Base-by-base conservation (phyloP, 176 grass and related monocot genomes). In the Carex myosuroides region DNA sequence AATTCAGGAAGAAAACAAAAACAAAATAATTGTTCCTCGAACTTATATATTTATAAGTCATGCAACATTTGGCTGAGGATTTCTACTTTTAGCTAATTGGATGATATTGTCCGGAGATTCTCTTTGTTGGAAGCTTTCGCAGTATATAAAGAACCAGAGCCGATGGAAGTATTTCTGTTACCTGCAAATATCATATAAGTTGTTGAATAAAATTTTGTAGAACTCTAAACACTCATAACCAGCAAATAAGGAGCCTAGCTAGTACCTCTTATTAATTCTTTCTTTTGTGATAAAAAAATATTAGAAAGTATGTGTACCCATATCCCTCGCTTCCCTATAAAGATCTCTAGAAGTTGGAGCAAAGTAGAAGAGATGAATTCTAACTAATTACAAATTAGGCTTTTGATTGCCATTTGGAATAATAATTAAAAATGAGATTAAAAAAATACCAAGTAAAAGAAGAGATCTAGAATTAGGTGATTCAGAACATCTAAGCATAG, bases 131-230 rank as follows among this genome's bases (percentile, higher is more conserved):
- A 50, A 89, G 87, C 53, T 85, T 89, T 56, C 83, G 87, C 73
- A 89, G 20, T 57, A 85, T 82, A 22, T 89, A 89, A 10, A 89
- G 87, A 85, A 89, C 87, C 32, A 89, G 64, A 21, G 66, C 77
- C 0, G 83, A 85, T 21, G 87, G 83, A 60, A 89, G 57, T 85
- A 89, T 82, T 72, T 89, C 87, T 26, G 83, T 55, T 64, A 82
- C 58, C 87, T 89, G 83, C 6, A 65, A 82, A 66, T 82, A 52
- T 17, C 37, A 81, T 8, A 39, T 0, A 22, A 30, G 29, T 69
- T 60, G 21, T 64, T 24, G 57, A 85, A 65, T 3, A 54, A 55
- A 71, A 1, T 52, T 37, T 70, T 11, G 46, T 11, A 48, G 46
- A 48, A 48, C n/a, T n/a, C n/a, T n/a, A n/a, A n/a, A n/a, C n/a